These are phyloP conservation scores for Aspergillus novoparasiticus DNA, from an alignment of 2,329 filamentous ascomycete species.

Conservation along the genomic window DNA sequence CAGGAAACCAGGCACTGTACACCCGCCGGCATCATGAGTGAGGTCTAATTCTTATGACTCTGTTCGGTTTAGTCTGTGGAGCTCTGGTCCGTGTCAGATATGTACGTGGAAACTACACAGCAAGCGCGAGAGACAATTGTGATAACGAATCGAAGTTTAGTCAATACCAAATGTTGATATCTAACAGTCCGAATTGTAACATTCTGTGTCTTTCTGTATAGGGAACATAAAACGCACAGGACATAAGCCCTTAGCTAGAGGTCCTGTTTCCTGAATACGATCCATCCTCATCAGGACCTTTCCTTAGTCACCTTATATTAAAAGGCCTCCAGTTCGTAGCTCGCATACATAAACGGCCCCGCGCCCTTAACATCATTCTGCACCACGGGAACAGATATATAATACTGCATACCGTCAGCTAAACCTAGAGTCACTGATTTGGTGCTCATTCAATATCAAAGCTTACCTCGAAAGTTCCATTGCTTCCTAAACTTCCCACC, in stretches of 20 bases:
- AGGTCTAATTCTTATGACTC: too few species aligned
- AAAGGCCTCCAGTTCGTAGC: conserved; percentile 18
- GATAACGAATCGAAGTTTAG: rapidly evolving
- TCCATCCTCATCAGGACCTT: rapidly evolving
- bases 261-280: rapidly evolving
- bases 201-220: too few species aligned
- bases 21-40: rapidly evolving
- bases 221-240: rapidly evolving
- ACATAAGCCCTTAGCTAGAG: neutral
- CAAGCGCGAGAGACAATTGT: too few species aligned
- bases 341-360: conserved; percentile 21
- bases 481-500: conserved; percentile 19
- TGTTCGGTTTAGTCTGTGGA: too few species aligned
- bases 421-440: neutral
- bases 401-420: conserved; percentile 13
- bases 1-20: rapidly evolving
- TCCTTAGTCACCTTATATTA: neutral
- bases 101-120: rapidly evolving
- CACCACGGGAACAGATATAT: conserved; percentile 17
- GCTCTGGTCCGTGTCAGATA: too few species aligned
- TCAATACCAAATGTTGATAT: too few species aligned
- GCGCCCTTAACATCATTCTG: conserved; percentile 19
- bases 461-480: conserved; percentile 19
- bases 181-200: too few species aligned
- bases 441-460: neutral